phyloP scores from a whole-genome alignment of 306 rosid genomes.

The peach (Prunus persica) region Prunus_persica_NCBIv2 NC_034012.1:22473501-22474000 shows the following conservation, averaged over 20 bases:
- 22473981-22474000: neutral
- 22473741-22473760: conserved; percentile 79
- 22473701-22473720: conserved; percentile 64
- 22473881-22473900: conserved; percentile 75
- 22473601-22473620: conserved; percentile 84
- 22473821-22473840: no score
- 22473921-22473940: neutral
- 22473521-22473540: conserved; percentile 97
- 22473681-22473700: conserved; percentile 73
- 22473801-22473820: conserved; percentile 17
- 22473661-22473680: conserved; percentile 68
- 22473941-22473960: neutral
- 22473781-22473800: conserved; percentile 62
- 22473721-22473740: conserved; percentile 63
- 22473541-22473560: conserved; percentile 87
- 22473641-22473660: conserved; percentile 67
- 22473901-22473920: conserved; percentile 71
- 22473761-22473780: conserved; percentile 84
- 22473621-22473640: conserved; percentile 89
- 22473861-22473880: neutral
- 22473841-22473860: no score
- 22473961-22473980: neutral
- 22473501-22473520: conserved; percentile 75
- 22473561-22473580: conserved; percentile 75
- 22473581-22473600: conserved; percentile 70